These are phyloP conservation scores for Begonia fuchsioides DNA, from an alignment of 306 rosid genomes.

Conservation along the genomic window DNA sequence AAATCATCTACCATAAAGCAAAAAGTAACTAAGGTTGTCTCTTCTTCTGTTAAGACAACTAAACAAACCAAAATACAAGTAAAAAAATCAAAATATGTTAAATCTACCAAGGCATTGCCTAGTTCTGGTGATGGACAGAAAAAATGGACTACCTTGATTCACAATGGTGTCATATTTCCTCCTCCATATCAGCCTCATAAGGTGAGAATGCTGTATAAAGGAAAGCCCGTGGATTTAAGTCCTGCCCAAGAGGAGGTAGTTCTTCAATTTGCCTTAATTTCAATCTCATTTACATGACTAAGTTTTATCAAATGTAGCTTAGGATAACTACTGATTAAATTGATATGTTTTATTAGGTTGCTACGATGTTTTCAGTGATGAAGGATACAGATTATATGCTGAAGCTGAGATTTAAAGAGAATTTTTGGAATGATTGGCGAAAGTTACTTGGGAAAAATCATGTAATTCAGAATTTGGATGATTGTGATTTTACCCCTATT, in stretches of 20 bases:
- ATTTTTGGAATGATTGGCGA: conserved; percentile 98
- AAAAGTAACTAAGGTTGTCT: conserved; percentile 11
- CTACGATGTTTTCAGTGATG: conserved; percentile 97
- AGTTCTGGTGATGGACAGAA: conserved; percentile 92
- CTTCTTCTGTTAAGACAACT: conserved; percentile 25
- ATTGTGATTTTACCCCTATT: conserved; percentile 87
- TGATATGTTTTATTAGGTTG: too few species aligned
- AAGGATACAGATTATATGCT: conserved; percentile 87
- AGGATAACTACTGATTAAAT: too few species aligned
- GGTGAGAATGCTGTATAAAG: conserved; percentile 62
- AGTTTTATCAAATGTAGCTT: too few species aligned
- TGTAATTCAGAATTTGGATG: conserved; percentile 73
- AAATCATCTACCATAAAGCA: conserved; percentile 17
- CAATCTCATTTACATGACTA: neutral
- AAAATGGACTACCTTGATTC: conserved; percentile 86
- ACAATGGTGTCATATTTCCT: conserved; percentile 94
- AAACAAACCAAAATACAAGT: conserved; percentile 7
- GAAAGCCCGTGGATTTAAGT: conserved; percentile 64
- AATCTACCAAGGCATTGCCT: conserved; percentile 57
- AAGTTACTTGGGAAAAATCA: conserved; percentile 80
- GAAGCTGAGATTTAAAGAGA: conserved; percentile 62
- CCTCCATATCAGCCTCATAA: conserved; percentile 74
- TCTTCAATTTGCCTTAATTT: neutral
- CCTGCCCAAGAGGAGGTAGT: conserved; percentile 87
- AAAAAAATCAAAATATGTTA: conserved; percentile 62